Conservation (phyloP, 768 basidiomycete species). For the Phaeotremella fagi region DNA sequence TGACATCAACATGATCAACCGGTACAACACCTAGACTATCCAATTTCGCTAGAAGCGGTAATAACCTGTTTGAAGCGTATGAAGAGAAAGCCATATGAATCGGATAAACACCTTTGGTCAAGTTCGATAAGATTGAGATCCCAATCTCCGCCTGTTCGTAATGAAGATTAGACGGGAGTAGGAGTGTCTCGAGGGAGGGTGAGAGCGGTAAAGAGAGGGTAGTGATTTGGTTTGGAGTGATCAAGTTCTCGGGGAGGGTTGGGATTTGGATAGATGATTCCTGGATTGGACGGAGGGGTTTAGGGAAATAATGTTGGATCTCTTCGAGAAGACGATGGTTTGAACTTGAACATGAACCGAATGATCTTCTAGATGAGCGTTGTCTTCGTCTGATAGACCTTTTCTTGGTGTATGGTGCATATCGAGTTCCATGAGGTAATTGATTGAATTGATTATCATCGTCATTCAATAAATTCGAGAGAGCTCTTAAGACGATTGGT, state of each 20-base stretch:
- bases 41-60: constrained; percentile 28
- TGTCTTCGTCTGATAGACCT: not conserved
- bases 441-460: constrained; percentile 10
- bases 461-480: constrained; percentile 17
- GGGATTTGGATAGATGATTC: constrained; percentile 9
- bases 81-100: constrained; percentile 25
- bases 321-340: constrained; percentile 11
- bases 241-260: constrained; percentile 20
- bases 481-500: constrained; percentile 29
- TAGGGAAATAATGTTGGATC: constrained; percentile 16
- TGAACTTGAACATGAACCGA: not conserved
- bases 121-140: constrained; percentile 18
- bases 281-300: constrained; percentile 2
- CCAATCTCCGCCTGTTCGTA: constrained; percentile 30
- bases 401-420: constrained; percentile 16
- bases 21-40: constrained; percentile 27
- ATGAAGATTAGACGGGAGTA: constrained; percentile 12
- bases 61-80: constrained; percentile 19
- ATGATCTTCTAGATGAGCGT: not conserved
- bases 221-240: constrained; percentile 25
- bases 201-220: constrained; percentile 25
- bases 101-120: constrained; percentile 20
- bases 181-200: constrained; percentile 23
- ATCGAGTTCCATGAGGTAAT: constrained; percentile 19
- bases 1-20: not conserved